Evolutionary conservation across 345 rosid species (phyloP), one percentile per base, ranked within the genome.

Genomic region (Populus nigra): DNA sequence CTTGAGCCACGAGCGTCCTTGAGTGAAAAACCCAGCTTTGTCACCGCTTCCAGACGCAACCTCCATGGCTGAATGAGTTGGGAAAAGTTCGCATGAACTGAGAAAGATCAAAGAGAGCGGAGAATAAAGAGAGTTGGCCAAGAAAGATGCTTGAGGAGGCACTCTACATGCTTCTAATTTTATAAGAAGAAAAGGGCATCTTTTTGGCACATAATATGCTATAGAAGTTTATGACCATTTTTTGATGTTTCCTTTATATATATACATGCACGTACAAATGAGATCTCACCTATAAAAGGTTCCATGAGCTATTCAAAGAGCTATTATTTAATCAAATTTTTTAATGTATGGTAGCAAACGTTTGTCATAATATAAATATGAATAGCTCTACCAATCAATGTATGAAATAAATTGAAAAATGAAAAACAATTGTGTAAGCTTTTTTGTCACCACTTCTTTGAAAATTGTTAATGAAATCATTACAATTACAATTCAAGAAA

Each of bases 51-150:
- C 29, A 68, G 80, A 53, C 39, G 67, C 80, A 15, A 70, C 38
- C 57, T 79, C 83, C 84, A 77, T 81, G n/a, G 73, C 77, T 70
- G 27, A 78, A 29, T 11, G n/a, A 20, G 25, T 38, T 22, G 29
- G 67, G 39, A 35, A 25, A 25, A 49, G 33, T 20, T 75, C 73
- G 73, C 72, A 61, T 45, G 71, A 62, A 69, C 66, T 17, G 29
- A 71, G 45, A 73, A 43, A 13, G 13, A 8, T 9, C 29, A n/a
- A 18, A 59, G 29, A 73, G 31, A 61, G 17, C 5, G 41, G 29
- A 35, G 39, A 36, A 8, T 33, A 29, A 22, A 23, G 31, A 33
- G n/a, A 45, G 20, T 4, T 13, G 55, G 35, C 31, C 53, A 10
- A 61, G 29, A 38, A 65, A 55, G 50, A 63, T 79, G 82, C 77